Conservation (phyloP, 345 rosid genomes). For the Kernera saxatilis region DNA sequence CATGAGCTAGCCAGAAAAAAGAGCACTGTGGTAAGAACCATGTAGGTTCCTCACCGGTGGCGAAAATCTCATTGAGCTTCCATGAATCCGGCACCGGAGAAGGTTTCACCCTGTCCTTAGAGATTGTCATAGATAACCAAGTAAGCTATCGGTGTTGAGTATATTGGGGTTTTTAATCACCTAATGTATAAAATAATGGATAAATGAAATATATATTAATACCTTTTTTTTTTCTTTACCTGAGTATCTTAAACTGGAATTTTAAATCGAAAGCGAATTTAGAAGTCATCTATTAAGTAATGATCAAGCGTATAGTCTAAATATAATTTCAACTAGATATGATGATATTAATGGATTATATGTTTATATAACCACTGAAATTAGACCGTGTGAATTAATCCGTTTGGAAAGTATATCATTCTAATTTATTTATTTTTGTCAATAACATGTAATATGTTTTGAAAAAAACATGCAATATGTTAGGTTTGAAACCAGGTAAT, state of each 20-base stretch:
- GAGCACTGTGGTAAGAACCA: no score
- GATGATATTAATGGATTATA: neutral
- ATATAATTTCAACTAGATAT: neutral
- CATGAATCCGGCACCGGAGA: no score
- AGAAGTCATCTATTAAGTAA: neutral
- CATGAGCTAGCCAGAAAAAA: no score
- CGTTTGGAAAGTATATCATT: neutral
- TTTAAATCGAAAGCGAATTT: neutral
- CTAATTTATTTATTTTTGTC: no score
- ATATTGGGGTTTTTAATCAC: neutral
- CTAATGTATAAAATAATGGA: neutral
- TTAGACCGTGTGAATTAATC: neutral
- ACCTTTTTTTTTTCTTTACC: neutral
- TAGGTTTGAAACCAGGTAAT: no score
- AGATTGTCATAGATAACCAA: no score
- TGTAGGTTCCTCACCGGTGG: no score
- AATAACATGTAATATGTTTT: no score
- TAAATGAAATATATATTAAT: neutral
- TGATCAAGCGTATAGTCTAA: neutral
- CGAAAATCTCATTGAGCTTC: no score
- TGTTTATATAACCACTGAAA: neutral
- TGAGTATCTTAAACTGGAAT: neutral
- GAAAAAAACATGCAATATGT: no score
- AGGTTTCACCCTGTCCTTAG: no score
- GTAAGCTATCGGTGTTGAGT: no score